Evolutionary conservation across 139 green algal species (phyloP).

Genomic region (Chlorella vulgaris): DNA sequence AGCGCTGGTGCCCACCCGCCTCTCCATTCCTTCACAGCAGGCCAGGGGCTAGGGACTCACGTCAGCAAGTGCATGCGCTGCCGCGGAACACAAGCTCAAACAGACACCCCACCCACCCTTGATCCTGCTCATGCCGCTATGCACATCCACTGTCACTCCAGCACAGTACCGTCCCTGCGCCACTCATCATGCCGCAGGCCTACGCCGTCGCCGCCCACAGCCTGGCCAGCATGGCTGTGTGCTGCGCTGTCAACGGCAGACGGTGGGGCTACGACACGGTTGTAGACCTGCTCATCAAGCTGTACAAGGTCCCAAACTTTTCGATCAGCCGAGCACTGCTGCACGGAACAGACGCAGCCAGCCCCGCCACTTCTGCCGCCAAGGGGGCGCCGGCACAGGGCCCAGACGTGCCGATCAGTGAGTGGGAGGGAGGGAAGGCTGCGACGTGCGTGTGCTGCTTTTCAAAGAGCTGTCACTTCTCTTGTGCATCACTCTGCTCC

Average conservation of each 20-base stretch:
- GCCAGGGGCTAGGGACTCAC: too few species aligned
- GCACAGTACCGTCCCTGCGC: neutral
- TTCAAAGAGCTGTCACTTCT: neutral
- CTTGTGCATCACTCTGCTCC: neutral
- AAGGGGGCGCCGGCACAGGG: neutral
- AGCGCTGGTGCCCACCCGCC: too few species aligned
- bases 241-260: conserved; percentile 25
- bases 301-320: conserved; percentile 57
- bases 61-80: too few species aligned
- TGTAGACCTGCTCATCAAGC: conserved; percentile 59
- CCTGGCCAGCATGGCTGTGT: conserved; percentile 35
- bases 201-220: conserved; percentile 36
- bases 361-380: neutral
- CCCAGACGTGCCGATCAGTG: conserved; percentile 31
- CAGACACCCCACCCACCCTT: too few species aligned
- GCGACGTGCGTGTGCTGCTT: neutral
- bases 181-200: neutral
- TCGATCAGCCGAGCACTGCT: conserved; percentile 40
- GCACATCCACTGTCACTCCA: too few species aligned
- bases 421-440: neutral
- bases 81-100: too few species aligned
- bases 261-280: conserved; percentile 57
- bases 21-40: too few species aligned
- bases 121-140: too few species aligned
- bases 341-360: conserved; percentile 18